Base-by-base conservation (phyloP, 768 basidiomycete genomes). In the Lyophyllum decastes region DNA sequence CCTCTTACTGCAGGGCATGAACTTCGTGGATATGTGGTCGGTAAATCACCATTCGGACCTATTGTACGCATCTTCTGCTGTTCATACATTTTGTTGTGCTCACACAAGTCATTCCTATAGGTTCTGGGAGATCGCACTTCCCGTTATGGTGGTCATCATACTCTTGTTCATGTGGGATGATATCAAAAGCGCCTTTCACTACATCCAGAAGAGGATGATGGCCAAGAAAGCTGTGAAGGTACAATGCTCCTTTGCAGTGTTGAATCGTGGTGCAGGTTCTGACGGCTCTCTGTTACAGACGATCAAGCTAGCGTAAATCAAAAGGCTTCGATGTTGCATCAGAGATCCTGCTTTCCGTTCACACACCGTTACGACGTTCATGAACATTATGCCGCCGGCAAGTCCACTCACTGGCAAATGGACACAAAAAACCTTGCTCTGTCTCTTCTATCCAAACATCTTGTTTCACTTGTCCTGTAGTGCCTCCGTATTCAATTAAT, bases 101-200 rank as follows among this genome's bases (percentile, higher is more conserved):
- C 38, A 52, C 33, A 10, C 51, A 26, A 53, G 34, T 49, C n/a
- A n/a, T 55, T 35, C 34, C 59, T 9, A 30, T 58, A 89, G 87
- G 11, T 91, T 89, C 76, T 90, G 89, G 89, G 71, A 79, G 61
- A 82, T 89, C 59, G 84, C 85, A 1, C 65, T 87, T 2, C 87
- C 87, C 0, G 68, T 85, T 22, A 84, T 89, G 83, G 65, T 68
- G n/a, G 61, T 84, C 50, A 74, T 90, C 45, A 69, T 86, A 8
- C 79, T 85, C 16, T 50, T 84, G 19, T 88, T 88, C 72, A 71
- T 83, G 69, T 78, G 74, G 65, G 67, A 75, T 14, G 87, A 90
- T 59, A 71, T 90, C 59, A 71, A 71, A 64, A 68, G 75, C 35
- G 61, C 77, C 50, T 60, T 65, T 8, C 80, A 81, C 59, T 83